Evolutionary conservation across 768 basidiomycete species (phyloP), one percentile per base, ranked within the genome.

Genomic region (Ramaria rubella): DNA sequence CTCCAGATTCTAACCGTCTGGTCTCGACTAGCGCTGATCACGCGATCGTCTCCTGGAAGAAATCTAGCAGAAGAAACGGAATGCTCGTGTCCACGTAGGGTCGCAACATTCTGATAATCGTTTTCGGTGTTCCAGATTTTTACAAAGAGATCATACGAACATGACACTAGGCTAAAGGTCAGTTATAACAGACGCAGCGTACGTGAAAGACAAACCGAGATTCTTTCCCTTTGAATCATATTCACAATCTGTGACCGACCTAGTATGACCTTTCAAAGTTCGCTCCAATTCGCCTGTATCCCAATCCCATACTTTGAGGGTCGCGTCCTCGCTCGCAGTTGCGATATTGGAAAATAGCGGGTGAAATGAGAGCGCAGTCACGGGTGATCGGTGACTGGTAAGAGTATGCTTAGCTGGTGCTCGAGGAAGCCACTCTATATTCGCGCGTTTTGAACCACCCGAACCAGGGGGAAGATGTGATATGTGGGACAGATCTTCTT

Each of bases 271-370:
- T 70, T 94, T 94, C 59, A 94, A 70, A 7, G 93, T 94, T 61
- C 90, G 73, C 70, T 95, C 93, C 68, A 93, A 88, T 63, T 94
- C 92, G 38, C 93, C 93, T 30, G 88, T 87, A 68, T 95, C 93
- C 92, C 92, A 95, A 64, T 95, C 93, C 92, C 93, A 94, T 48
- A 94, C 84, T 75, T 94, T 94, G 61, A 94, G 80, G 1, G 85
- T 93, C 50, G 90, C 78, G 66, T 95, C 93, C 66, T 92, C 91
- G 63, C 89, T 91, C 12, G 90, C 90, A 36, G 85, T 87, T 21
- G 87, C 93, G 43, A 94, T 71, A 6, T 90, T 73, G 29, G 85
- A 90, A 70, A 87, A 94, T 48, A 83, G 77, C 0, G 92, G 92
- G 67, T 94, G 94, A 68, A 94, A 94, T 4, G 88, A 82, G 44